These are phyloP conservation scores for Lyophyllum semitale DNA, from an alignment of 768 basidiomycete genomes.

Conservation along the genomic window DNA sequence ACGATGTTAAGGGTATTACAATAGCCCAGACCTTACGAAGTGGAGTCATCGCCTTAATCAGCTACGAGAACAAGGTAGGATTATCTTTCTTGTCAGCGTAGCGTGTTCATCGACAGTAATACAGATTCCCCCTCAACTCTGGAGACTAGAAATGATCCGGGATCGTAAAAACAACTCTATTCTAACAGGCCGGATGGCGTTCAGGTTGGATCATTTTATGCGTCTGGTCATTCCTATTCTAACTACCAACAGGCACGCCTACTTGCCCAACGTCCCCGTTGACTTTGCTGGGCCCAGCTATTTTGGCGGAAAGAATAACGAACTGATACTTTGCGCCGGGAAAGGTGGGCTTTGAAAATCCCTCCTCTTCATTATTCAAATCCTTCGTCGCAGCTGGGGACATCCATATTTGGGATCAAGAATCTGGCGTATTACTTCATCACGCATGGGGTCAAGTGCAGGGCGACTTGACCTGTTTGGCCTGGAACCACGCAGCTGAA, in stretches of 20 bases:
- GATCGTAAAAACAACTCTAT: conserved; percentile 43
- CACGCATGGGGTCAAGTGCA: conserved; percentile 63
- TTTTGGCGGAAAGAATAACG: conserved; percentile 79
- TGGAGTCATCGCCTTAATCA: conserved; percentile 67
- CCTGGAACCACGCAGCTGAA: conserved; percentile 72
- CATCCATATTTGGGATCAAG: conserved; percentile 85
- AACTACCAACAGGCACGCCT: conserved; percentile 59
- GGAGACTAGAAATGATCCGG: conserved; percentile 68
- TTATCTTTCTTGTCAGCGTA: no score
- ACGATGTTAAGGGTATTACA: conserved; percentile 73
- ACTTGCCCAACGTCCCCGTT: conserved; percentile 65
- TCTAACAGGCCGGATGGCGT: conserved; percentile 36
- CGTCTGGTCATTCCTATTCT: no score
- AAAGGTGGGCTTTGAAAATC: conserved; percentile 49
- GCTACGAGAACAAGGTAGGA: conserved; percentile 73
- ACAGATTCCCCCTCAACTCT: conserved; percentile 76
- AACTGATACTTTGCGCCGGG: conserved; percentile 75
- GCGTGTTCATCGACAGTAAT: background rate
- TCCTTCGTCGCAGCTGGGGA: conserved; percentile 58
- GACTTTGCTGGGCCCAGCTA: conserved; percentile 84
- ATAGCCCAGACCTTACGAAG: conserved; percentile 47
- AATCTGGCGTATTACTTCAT: conserved; percentile 73
- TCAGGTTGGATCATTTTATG: conserved; percentile 31
- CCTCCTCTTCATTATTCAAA: background rate
- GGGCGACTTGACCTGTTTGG: conserved; percentile 77